Evolutionary conservation across 495 filamentous ascomycete species (phyloP), one percentile per base, ranked within the genome.

Genomic region (Acidiella bohemica): DNA sequence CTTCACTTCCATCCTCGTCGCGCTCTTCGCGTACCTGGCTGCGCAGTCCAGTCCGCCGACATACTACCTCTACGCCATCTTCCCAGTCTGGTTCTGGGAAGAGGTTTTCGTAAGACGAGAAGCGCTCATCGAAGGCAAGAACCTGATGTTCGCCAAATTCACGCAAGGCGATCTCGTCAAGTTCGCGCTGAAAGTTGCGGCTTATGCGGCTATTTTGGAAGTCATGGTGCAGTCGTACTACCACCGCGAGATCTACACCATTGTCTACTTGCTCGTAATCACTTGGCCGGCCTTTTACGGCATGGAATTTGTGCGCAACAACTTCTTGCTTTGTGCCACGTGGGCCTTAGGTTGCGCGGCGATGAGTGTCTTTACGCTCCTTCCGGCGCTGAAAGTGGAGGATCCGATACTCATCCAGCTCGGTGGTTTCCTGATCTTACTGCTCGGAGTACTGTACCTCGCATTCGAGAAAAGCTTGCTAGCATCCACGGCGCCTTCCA

Each of bases 51-150:
- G 85, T 2, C 76, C 88, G 0, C 66, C 71, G 48, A 82, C 81
- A 4, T 99, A 96, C 57, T 96, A 96, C 50, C 78, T 78, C 18
- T 99, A 96, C 55, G 86, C 75, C 4, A 67, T 88, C 48, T 99
- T 96, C 58, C 88, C 92, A 0, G 75, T 90, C 2, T 73, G 78
- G 32, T 95, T 99, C 66, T 99, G 92, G 90, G 87, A 95, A 55
- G 92, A 93, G 51, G 85, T 96, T 0, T 84, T 81, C 56, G 84
- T 81, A 3, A 73, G 84, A 7, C 67, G 86, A 32, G 68, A 71
- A 35, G 76, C 83, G 37, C 53, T 95, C 30, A 46, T 59, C 32
- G 68, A 77, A 44, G 90, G 86, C 7, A 69, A 71, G 29, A 68
- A 69, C 44, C 70, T 72, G 34, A 57, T 96, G 12, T 71, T 94